A percentile compares a stretch with the other conserved stretches of the same genome.
Evolutionary conservation across 2,329 filamentous ascomycete species (phyloP).

Genomic region (Teratosphaeria nubilosa): DNA sequence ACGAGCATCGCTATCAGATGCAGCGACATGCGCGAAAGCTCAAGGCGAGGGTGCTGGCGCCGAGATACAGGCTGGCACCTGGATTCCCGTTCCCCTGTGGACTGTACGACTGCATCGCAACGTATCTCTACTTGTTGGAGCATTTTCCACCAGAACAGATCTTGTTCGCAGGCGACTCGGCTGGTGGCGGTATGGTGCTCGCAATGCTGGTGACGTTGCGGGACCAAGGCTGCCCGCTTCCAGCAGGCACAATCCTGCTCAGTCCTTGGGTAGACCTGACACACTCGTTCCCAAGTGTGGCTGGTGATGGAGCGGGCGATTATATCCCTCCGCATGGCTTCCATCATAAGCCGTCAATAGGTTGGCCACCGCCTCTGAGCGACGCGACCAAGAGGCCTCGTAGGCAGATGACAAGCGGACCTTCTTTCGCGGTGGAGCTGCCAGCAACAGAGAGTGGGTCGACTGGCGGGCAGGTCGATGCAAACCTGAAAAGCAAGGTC

Average conservation of each 20-base stretch:
- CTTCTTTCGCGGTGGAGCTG: slow-evolving; percentile 19
- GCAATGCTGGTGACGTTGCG: slow-evolving; percentile 69
- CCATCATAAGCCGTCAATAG: slow-evolving; percentile 73
- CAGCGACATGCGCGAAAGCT: slow-evolving; percentile 91
- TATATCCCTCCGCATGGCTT: slow-evolving; percentile 86
- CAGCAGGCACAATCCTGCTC: slow-evolving; percentile 80
- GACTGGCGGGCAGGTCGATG: slow-evolving; percentile 6
- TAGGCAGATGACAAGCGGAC: slow-evolving; percentile 13
- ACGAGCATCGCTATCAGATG: slow-evolving; percentile 97
- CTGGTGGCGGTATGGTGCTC: slow-evolving; percentile 82
- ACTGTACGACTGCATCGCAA: slow-evolving; percentile 77
- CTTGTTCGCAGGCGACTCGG: slow-evolving; percentile 82
- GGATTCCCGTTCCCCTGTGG: slow-evolving; percentile 95
- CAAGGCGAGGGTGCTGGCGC: slow-evolving; percentile 76
- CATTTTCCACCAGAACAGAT: slow-evolving; percentile 72
- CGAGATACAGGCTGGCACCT: slow-evolving; percentile 76
- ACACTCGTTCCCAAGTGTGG: slow-evolving; percentile 89
- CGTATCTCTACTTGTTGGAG: slow-evolving; percentile 73
- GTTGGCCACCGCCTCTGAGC: slow-evolving; percentile 85
- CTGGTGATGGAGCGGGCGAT: slow-evolving; percentile 60
- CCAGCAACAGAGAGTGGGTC: slow-evolving; percentile 13
- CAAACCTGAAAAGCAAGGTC: slow-evolving; percentile 3
- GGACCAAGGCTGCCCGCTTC: slow-evolving; percentile 72
- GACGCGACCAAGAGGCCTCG: slow-evolving; percentile 36
- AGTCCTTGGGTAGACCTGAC: slow-evolving; percentile 95